Percentiles rank a stretch among this genome's conserved stretches.
These are phyloP conservation scores for Boletus coccyginus DNA, from an alignment of 768 basidiomycete species.

Conservation along the genomic window DNA sequence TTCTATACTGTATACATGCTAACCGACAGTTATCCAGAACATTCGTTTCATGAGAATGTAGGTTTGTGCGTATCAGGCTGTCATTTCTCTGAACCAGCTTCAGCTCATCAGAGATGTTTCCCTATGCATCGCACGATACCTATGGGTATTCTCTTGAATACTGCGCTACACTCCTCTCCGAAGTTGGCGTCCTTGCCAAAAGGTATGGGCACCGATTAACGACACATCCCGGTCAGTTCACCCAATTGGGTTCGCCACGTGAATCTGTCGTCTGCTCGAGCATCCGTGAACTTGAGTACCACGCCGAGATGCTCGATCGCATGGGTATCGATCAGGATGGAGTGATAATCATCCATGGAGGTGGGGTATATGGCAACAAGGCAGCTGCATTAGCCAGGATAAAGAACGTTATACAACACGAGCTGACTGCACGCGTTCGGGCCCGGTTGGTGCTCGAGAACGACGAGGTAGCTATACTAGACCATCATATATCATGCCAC, in stretches of 20 bases:
- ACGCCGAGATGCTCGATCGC: slow-evolving; percentile 81
- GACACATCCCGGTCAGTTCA: slow-evolving; percentile 86
- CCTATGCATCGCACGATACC: slow-evolving; percentile 78
- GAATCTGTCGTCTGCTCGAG: slow-evolving; percentile 71
- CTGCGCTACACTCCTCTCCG: slow-evolving; percentile 51
- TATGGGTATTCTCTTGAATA: slow-evolving; percentile 84
- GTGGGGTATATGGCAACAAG: slow-evolving; percentile 85
- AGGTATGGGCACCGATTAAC: slow-evolving; percentile 78
- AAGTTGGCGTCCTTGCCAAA: slow-evolving; percentile 64
- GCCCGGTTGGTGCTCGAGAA: slow-evolving; percentile 87
- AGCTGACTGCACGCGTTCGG: slow-evolving; percentile 62
- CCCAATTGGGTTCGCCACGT: slow-evolving; percentile 77
- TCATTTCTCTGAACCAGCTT: background rate
- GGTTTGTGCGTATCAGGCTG: background rate
- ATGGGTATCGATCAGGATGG: slow-evolving; percentile 83
- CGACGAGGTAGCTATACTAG: slow-evolving; percentile 60
- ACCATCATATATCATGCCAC: background rate
- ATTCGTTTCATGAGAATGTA: slow-evolving; percentile 81
- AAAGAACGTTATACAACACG: slow-evolving; percentile 59
- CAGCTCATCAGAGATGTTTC: slow-evolving; percentile 86
- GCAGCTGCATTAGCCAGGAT: slow-evolving; percentile 64
- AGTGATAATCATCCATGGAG: slow-evolving; percentile 88
- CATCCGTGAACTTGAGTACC: slow-evolving; percentile 80
- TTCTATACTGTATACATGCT: background rate
- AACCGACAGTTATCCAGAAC: slow-evolving; percentile 34